These are phyloP conservation scores for Gentiana dahurica DNA, from an alignment of 257 asterid genomes.

Conservation along the genomic window DNA sequence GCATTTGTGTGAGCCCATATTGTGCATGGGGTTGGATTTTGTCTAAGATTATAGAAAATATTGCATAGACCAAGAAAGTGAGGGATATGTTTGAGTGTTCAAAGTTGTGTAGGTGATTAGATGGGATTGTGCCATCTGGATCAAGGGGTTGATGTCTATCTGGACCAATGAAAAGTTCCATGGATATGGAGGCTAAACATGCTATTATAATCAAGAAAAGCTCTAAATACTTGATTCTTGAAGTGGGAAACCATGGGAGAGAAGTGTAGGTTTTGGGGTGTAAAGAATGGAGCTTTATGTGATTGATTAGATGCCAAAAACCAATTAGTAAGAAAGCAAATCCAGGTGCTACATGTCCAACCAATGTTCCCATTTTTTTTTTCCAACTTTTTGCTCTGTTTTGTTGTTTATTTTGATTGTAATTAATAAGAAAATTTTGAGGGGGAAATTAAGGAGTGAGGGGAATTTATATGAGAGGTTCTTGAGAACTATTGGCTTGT, in stretches of 20 bases:
- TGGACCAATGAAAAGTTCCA: slow-evolving; percentile 44
- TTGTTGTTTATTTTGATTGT: neutral
- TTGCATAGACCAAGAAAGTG: slow-evolving; percentile 50
- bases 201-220: slow-evolving; percentile 39
- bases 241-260: slow-evolving; percentile 59
- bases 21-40: slow-evolving; percentile 25
- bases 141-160: slow-evolving; percentile 41
- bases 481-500: slow-evolving; percentile 14
- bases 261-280: slow-evolving; percentile 47
- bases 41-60: slow-evolving; percentile 43
- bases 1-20: slow-evolving; percentile 35
- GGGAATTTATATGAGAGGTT: slow-evolving; percentile 5
- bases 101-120: slow-evolving; percentile 45
- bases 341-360: slow-evolving; percentile 70
- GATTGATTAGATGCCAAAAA: slow-evolving; percentile 66
- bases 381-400: neutral
- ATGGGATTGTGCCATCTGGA: slow-evolving; percentile 39
- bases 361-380: slow-evolving; percentile 37
- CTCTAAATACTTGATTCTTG: slow-evolving; percentile 38
- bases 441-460: neutral
- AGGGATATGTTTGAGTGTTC: slow-evolving; percentile 75
- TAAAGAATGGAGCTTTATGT: slow-evolving; percentile 45
- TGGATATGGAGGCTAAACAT: slow-evolving; percentile 27
- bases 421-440: neutral
- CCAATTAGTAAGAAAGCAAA: slow-evolving; percentile 55